phyloP scores from a whole-genome alignment of 768 basidiomycete genomes.

The Hypholoma fasciculare region DNA sequence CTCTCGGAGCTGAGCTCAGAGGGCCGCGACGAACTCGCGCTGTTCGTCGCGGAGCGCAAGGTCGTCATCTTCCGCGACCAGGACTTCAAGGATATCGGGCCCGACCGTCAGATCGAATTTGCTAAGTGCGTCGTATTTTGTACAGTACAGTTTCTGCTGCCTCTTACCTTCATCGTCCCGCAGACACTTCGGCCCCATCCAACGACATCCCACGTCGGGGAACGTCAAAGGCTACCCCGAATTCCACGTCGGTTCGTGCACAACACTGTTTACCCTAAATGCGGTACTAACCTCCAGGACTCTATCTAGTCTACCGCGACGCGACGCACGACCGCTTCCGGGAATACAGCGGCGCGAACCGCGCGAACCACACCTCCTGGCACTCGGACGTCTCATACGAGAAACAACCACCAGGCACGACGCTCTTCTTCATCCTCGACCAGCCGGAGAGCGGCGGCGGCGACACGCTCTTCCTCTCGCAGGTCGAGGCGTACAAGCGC shows the following conservation, averaged over 20 bases:
- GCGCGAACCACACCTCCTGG: conserved; percentile 45
- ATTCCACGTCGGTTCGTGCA: conserved; percentile 51
- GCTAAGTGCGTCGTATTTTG: conserved; percentile 30
- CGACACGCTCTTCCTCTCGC: conserved; percentile 57
- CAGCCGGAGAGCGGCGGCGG: conserved; percentile 44
- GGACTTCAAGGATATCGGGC: conserved; percentile 58
- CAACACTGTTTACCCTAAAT: background rate
- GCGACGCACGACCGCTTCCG: conserved; percentile 39
- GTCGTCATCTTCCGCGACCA: conserved; percentile 59
- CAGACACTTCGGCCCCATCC: conserved; percentile 48
- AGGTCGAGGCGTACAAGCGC: conserved; percentile 59
- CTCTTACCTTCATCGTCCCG: background rate
- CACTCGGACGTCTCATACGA: conserved; percentile 63
- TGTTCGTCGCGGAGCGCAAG: conserved; percentile 52
- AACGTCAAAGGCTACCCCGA: conserved; percentile 58
- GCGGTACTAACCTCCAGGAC: background rate
- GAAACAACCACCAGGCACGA: conserved; percentile 54
- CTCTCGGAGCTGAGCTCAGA: conserved; percentile 51
- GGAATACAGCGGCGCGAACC: conserved; percentile 43
- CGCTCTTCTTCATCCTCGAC: conserved; percentile 58
- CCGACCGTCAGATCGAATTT: conserved; percentile 54
- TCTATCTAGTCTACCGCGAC: conserved; percentile 48
- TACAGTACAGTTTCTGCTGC: background rate
- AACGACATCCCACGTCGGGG: conserved; percentile 46
- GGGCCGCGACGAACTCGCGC: conserved; percentile 54